These are phyloP conservation scores for Ulota crispa DNA, from an alignment of 225 moss, liverwort and hornwort species.

Conservation along the genomic window DNA sequence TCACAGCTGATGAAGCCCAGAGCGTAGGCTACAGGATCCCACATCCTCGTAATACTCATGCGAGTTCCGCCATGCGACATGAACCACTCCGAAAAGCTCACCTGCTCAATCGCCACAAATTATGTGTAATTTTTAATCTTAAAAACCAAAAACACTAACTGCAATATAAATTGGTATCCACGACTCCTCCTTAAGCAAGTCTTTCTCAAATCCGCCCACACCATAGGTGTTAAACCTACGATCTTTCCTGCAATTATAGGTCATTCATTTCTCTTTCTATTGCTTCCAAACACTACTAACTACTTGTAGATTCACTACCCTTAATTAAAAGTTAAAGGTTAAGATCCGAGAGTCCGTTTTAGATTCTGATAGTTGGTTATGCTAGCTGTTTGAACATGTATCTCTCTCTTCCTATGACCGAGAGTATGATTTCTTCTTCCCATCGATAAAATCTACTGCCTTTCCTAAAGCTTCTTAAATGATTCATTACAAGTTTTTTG, in stretches of 20 bases:
- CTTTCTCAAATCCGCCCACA: background rate
- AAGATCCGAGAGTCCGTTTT: background rate
- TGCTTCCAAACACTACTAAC: background rate
- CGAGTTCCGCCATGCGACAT: slow-evolving; percentile 87
- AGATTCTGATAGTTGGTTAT: background rate
- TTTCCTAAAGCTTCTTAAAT: too few relatives aligned
- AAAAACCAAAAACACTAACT: background rate
- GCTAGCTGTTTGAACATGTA: background rate
- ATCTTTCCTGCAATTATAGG: background rate
- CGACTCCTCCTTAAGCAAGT: background rate
- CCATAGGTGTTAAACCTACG: background rate
- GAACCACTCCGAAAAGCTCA: slow-evolving; percentile 96
- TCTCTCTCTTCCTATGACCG: background rate
- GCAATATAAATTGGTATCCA: background rate
- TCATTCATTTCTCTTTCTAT: background rate
- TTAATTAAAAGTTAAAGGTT: background rate
- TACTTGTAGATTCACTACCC: background rate
- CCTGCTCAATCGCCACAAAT: slow-evolving; percentile 44
- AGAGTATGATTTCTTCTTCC: background rate
- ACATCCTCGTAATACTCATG: slow-evolving; percentile 92
- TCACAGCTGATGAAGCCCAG: slow-evolving; percentile 94
- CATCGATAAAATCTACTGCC: background rate
- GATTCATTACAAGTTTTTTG: background rate
- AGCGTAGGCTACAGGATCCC: slow-evolving; percentile 95
- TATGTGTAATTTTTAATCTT: background rate